Evolutionary conservation across 2,329 filamentous ascomycete genomes (phyloP).

Genomic region (Paraphoma sp.): DNA sequence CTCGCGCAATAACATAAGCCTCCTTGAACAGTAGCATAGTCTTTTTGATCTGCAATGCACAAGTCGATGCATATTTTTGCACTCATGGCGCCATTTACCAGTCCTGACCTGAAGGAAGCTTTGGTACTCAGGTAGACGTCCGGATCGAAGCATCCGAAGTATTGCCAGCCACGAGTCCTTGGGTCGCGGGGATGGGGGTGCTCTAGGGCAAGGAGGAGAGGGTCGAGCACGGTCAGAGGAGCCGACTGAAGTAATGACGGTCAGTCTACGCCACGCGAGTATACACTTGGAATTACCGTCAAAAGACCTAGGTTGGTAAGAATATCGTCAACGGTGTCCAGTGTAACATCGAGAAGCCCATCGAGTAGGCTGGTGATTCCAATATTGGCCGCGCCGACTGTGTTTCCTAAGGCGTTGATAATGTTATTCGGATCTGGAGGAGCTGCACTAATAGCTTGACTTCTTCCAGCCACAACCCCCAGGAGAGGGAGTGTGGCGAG

Average conservation of each 20-base stretch:
- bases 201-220: not conserved
- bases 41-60: conserved; percentile 1
- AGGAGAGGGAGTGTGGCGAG: conserved; percentile 1
- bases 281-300: not conserved
- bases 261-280: not conserved
- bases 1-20: conserved; percentile 8
- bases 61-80: conserved; percentile 6
- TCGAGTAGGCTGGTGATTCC: not conserved
- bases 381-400: not conserved
- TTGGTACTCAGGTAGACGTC: not conserved
- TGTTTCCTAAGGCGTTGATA: not conserved
- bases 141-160: conserved; percentile 10
- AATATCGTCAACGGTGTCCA: not conserved
- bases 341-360: conserved; percentile 1
- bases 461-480: not conserved
- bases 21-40: conserved; percentile 1
- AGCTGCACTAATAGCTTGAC: not conserved
- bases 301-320: conserved; percentile 3
- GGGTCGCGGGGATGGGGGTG: conserved; percentile 11
- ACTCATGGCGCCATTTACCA: not conserved
- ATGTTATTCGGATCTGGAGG: not conserved
- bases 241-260: not conserved
- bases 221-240: not conserved
- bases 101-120: not conserved
- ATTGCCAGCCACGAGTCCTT: conserved; percentile 6